Base-by-base conservation (phyloP, 2,329 filamentous ascomycete genomes). In the Claviceps africana region DNA sequence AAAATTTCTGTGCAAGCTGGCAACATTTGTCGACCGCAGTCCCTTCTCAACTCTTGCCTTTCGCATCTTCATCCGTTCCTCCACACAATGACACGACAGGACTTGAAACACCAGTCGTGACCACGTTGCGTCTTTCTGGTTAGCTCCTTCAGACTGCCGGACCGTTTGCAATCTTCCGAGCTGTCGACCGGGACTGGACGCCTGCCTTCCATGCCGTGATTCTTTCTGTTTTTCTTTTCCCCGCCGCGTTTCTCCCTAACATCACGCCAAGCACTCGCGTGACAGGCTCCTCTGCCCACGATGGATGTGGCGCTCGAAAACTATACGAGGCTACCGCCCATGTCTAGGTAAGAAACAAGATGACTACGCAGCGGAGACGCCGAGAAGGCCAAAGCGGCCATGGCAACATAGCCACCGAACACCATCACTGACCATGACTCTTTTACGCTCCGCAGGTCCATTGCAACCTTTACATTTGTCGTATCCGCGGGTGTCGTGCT, bases 401-500 rank as follows among this genome's bases (percentile, higher is more conserved):
- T 3, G 13, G 9, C 10, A 4, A 42, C 13, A 1, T 8, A 44
- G 2, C 11, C 17, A 39, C 3, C 7, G 7, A 15, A n/a, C 13
- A 28, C 28, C 5, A n/a, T 17, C 10, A 21, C 39, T 50, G 30
- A 50, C 30, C 25, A 28, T 63, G 57, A 67, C 60, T 9, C 11
- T 13, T 37, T 39, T 28, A 22, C n/a, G 22, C 37, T 22, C 43
- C 2, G n/a, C 66, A 88, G 85, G 71, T 86, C 81, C 55, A 68
- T 87, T 55, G 79, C 82, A 62, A 78, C 81, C 56, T 71, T 76
- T 52, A 74, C 81, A 49, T 74, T 86, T 56, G 62, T 74, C 52
- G 71, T 82, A 46, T 88, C 85, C 19, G 63, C 80, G 42, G 68
- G 79, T 35, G 73, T 82, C 42, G 73, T 82, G 61, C 69, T 78